phyloP scores from a whole-genome alignment of 208 protist species.

The Trypanosoma scelopori region DNA sequence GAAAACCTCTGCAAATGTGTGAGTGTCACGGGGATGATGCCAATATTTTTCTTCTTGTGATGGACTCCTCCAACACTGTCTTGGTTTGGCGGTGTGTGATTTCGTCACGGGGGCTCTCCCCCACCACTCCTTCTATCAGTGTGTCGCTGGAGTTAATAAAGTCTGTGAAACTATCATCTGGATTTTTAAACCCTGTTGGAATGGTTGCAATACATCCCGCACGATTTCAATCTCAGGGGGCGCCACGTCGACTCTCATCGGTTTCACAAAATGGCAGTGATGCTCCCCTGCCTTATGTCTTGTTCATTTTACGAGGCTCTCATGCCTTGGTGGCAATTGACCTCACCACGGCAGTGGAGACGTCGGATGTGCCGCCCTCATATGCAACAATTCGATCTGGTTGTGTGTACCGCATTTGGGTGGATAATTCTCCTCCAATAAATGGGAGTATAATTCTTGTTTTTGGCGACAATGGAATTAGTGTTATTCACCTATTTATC shows the following conservation, averaged over 20 bases:
- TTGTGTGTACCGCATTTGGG: constrained; percentile 22
- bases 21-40: constrained; percentile 35
- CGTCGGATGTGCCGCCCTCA: not conserved
- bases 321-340: constrained; percentile 20
- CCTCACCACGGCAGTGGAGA: not conserved
- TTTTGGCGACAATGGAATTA: constrained; percentile 15
- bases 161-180: constrained; percentile 4
- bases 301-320: constrained; percentile 26
- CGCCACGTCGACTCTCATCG: not conserved
- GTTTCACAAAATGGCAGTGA: not conserved
- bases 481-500: constrained; percentile 11
- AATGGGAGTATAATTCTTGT: constrained; percentile 23
- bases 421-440: constrained; percentile 18
- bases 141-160: constrained; percentile 20
- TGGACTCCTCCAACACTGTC: constrained; percentile 36
- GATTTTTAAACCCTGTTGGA: constrained; percentile 11
- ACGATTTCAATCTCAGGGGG: not conserved
- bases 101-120: not conserved
- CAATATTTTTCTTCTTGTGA: constrained; percentile 42
- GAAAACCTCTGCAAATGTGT: constrained; percentile 34
- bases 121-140: not conserved
- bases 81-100: constrained; percentile 45
- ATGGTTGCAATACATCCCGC: constrained; percentile 20
- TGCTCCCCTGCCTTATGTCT: constrained; percentile 2
- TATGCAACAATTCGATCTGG: constrained; percentile 6